Evolutionary conservation across 768 basidiomycete species (phyloP).

Genomic region (Clitopilus passeckerianus): DNA sequence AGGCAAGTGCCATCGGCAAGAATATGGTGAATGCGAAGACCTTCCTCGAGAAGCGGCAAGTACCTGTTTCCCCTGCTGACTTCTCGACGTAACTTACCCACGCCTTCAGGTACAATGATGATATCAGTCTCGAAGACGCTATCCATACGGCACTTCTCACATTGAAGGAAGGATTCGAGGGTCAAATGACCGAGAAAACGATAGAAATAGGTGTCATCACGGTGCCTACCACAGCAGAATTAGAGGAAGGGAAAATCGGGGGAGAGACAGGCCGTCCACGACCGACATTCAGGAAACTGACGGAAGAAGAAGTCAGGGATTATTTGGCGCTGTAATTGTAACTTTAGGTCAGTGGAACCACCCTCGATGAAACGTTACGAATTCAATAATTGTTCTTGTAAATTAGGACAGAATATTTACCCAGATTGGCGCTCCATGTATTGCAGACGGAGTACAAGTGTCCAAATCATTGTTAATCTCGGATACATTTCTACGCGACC

Average conservation of each 20-base stretch:
- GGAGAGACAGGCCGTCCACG: constrained; percentile 65
- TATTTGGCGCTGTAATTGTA: constrained; percentile 74
- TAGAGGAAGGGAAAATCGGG: constrained; percentile 68
- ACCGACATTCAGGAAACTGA: constrained; percentile 92
- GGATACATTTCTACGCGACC: no score
- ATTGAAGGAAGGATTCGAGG: constrained; percentile 98
- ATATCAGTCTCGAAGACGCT: constrained; percentile 97
- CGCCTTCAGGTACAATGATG: constrained; percentile 86
- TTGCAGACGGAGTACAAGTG: no score
- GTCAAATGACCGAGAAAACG: constrained; percentile 99
- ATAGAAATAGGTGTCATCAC: constrained; percentile 98
- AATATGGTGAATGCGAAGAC: constrained; percentile 99
- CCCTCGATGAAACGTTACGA: no score
- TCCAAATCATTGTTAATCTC: no score
- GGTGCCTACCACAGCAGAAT: constrained; percentile 68
- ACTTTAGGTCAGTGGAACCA: constrained; percentile 17
- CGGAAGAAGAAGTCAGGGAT: constrained; percentile 95
- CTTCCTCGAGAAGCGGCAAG: constrained; percentile 96
- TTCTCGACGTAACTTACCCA: constrained; percentile 9
- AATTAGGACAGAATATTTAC: no score
- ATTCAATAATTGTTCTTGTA: no score
- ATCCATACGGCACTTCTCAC: constrained; percentile 98
- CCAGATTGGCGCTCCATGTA: no score
- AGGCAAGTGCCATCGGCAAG: constrained; percentile 98
- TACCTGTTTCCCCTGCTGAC: constrained; percentile 4